A percentile compares a stretch with the other conserved stretches of the same genome.
These are phyloP conservation scores for Calonectria henricotiae DNA, from an alignment of 2,329 filamentous ascomycete species.

Conservation along the genomic window DNA sequence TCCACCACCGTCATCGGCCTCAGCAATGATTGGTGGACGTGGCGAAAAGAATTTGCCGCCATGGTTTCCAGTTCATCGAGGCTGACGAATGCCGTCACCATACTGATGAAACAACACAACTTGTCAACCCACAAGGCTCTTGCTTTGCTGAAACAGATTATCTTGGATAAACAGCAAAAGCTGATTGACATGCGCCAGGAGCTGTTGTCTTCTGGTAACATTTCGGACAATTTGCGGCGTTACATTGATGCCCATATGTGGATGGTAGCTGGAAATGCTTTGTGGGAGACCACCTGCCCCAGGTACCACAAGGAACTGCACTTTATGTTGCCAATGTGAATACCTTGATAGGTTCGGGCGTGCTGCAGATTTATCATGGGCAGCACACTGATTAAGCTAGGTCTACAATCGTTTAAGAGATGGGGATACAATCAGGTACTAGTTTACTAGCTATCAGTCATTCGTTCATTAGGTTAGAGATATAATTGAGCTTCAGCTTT, in stretches of 20 bases:
- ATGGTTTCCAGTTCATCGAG: background rate
- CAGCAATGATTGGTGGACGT: slow-evolving; percentile 13
- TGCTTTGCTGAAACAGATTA: background rate
- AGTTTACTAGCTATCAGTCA: too few species aligned
- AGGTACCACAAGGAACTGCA: slow-evolving; percentile 12
- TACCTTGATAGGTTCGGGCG: background rate
- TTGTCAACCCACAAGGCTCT: background rate
- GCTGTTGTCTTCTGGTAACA: background rate
- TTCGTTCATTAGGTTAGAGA: too few species aligned
- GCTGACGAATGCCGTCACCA: slow-evolving; percentile 3
- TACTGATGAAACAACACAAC: background rate
- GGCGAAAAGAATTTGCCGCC: background rate
- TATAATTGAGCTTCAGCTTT: too few species aligned
- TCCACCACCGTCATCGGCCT: background rate
- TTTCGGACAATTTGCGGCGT: background rate
- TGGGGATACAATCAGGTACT: too few species aligned
- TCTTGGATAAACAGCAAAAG: background rate
- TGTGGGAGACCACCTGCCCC: slow-evolving; percentile 14
- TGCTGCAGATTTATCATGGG: too few species aligned
- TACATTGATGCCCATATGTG: slow-evolving; percentile 11
- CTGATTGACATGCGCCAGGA: background rate
- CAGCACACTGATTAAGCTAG: too few species aligned
- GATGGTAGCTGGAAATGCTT: slow-evolving; percentile 8
- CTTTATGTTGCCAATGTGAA: background rate
- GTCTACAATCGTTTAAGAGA: too few species aligned